phyloP scores from a whole-genome alignment of 169 alveolate genomes.

The Pseudocohnilembus persalinus region DNA sequence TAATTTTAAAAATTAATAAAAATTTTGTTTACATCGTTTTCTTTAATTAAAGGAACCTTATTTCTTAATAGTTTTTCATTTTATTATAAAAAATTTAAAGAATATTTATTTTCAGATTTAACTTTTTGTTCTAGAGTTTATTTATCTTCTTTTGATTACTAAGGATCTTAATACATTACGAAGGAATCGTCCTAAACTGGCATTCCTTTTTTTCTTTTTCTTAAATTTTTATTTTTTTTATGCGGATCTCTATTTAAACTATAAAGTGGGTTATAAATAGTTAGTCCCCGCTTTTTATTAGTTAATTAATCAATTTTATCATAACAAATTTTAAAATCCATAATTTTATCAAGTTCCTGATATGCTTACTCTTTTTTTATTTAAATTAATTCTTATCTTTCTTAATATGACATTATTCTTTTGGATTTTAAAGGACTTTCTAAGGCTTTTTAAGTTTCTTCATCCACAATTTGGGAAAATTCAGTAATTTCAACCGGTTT shows the following conservation, averaged over 20 bases:
- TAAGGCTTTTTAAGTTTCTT: too few species aligned
- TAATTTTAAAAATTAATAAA: too few species aligned
- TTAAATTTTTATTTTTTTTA: too few species aligned
- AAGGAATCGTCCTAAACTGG: not conserved
- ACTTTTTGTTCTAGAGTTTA: not conserved
- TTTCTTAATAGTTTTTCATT: too few species aligned
- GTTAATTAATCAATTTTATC: not conserved
- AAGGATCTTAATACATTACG: not conserved
- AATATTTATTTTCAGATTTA: not conserved
- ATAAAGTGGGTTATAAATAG: not conserved
- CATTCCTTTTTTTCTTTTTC: not conserved
- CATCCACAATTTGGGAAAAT: too few species aligned
- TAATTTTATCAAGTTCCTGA: not conserved
- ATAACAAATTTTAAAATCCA: not conserved
- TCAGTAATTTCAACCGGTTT: too few species aligned
- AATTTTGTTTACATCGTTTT: too few species aligned
- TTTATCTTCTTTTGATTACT: too few species aligned
- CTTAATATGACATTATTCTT: too few species aligned
- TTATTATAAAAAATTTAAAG: too few species aligned
- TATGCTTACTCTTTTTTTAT: not conserved
- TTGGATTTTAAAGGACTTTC: too few species aligned
- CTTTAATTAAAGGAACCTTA: too few species aligned
- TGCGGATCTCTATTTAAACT: not conserved
- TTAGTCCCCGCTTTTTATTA: not conserved
- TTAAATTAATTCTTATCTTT: not conserved